Conservation (phyloP, 345 rosid genomes). For the Pistacia vera region DNA sequence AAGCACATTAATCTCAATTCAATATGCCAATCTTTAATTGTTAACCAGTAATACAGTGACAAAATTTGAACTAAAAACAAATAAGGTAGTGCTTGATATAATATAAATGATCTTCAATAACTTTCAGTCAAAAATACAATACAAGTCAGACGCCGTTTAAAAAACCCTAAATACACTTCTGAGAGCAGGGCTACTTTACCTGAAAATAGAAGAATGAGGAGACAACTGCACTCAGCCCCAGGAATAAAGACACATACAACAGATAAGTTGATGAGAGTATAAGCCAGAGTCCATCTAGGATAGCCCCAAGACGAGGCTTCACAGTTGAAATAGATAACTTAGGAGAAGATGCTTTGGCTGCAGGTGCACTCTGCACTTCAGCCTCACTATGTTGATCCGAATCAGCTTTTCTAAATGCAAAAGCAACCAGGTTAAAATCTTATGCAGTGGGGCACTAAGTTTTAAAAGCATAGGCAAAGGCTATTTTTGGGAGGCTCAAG, state of each 20-base stretch:
- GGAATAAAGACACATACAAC: slow-evolving; percentile 73
- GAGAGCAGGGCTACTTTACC: slow-evolving; percentile 37
- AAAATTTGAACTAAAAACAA: not conserved
- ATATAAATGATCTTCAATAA: not conserved
- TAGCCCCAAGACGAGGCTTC: slow-evolving; percentile 71
- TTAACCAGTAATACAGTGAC: not conserved
- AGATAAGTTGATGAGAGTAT: slow-evolving; percentile 79
- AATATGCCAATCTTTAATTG: not conserved
- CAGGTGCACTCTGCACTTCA: slow-evolving; percentile 34
- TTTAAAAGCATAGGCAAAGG: slow-evolving; percentile 59
- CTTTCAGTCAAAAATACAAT: not conserved
- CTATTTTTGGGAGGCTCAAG: slow-evolving; percentile 80
- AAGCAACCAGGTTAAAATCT: slow-evolving; percentile 28
- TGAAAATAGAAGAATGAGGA: slow-evolving; percentile 98
- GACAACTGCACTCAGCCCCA: slow-evolving; percentile 93
- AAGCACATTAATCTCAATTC: not conserved
- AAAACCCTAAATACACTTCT: slow-evolving; percentile 11
- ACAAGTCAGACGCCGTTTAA: not conserved
- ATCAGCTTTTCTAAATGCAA: slow-evolving; percentile 47
- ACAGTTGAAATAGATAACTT: slow-evolving; percentile 40
- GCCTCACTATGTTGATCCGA: slow-evolving; percentile 43
- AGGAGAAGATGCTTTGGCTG: slow-evolving; percentile 46
- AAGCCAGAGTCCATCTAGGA: slow-evolving; percentile 80
- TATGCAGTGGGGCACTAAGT: slow-evolving; percentile 58
- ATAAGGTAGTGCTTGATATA: not conserved